Conservation (phyloP, 2,329 filamentous ascomycete genomes). For the Colletotrichum spaethianum region DNA sequence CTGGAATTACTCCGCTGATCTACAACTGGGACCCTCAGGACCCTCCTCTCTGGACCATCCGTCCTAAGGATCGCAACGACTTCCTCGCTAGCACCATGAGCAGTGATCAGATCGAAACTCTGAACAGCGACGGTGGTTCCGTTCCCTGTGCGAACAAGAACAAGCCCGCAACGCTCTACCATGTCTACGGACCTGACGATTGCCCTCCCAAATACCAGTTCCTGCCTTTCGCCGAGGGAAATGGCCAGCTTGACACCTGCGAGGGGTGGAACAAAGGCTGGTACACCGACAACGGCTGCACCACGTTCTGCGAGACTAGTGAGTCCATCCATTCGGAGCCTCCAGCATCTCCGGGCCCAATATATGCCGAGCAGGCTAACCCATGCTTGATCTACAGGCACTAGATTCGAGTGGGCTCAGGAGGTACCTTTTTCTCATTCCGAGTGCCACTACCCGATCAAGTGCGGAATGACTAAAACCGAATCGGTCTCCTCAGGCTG, state of each 20-base stretch:
- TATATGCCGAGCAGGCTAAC: background rate
- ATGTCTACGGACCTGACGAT: background rate
- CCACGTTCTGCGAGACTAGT: background rate
- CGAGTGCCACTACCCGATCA: conserved; percentile 52
- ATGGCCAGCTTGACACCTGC: background rate
- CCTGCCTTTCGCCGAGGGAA: background rate
- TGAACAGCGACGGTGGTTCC: background rate
- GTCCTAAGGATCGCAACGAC: background rate
- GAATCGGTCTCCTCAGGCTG: conserved; percentile 48
- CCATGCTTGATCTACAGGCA: background rate
- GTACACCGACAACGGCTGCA: background rate
- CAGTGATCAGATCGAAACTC: background rate
- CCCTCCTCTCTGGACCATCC: conserved; percentile 9
- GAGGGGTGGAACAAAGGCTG: background rate
- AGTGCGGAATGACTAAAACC: conserved; percentile 46
- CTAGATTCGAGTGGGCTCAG: conserved; percentile 47
- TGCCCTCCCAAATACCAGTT: background rate
- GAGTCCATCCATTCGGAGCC: background rate
- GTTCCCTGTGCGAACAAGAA: background rate
- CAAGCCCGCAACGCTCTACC: background rate
- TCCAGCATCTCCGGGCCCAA: background rate
- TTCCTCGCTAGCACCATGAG: background rate
- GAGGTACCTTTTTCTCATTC: conserved; percentile 54
- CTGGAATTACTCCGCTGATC: background rate
- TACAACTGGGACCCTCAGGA: background rate